Conservation (phyloP, 2,329 filamentous ascomycete species). For the Sarocladium brachiariae region DNA sequence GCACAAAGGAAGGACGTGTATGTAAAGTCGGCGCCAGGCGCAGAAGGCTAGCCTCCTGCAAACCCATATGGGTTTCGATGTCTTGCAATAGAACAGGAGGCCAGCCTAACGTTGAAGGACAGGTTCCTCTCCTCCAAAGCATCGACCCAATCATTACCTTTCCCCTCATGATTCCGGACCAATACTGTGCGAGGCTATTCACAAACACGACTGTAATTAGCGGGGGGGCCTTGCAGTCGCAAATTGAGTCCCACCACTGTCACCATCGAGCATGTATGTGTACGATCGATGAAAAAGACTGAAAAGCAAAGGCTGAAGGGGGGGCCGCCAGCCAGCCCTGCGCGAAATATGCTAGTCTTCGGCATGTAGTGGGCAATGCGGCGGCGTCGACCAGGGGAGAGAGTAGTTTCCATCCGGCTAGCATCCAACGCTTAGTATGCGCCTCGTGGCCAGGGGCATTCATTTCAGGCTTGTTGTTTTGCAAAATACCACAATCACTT, state of each 20-base stretch:
- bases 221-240: background rate
- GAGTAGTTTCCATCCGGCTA: background rate
- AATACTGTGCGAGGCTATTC: background rate
- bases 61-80: no score
- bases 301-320: background rate
- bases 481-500: no score
- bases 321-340: no score
- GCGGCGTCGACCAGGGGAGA: background rate
- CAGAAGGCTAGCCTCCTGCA: no score
- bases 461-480: no score
- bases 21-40: no score
- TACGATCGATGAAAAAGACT: constrained; percentile 2
- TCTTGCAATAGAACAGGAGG: no score
- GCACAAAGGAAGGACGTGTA: no score
- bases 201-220: background rate
- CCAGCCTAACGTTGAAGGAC: no score
- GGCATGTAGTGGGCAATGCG: background rate
- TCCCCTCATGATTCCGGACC: background rate
- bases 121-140: no score
- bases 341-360: constrained; percentile 4
- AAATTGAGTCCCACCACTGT: background rate
- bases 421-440: background rate
- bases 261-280: constrained; percentile 5
- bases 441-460: background rate
- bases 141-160: background rate